Base-by-base conservation (phyloP, 1,284 basidiomycete species). In the Cryptococcus sp. region DNA sequence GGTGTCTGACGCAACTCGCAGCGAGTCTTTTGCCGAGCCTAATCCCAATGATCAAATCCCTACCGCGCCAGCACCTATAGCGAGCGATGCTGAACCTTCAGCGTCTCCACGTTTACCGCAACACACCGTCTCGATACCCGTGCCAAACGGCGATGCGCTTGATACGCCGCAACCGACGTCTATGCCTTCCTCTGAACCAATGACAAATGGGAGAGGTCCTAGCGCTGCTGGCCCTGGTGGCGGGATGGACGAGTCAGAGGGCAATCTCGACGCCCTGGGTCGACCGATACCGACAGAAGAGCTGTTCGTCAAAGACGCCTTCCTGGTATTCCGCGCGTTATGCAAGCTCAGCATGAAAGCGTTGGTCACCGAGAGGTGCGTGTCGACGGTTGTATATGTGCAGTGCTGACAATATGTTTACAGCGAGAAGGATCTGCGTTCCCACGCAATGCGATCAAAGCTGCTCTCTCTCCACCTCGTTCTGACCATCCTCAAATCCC, bases 341-440 rank as follows among this genome's bases (percentile, higher is more conserved):
- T 97, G 94, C 82, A 97, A 97, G 77, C 81, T 97, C 63, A 93
- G 92, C n/a, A 96, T 97, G 93, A 97, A 96, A 76, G 89, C 93
- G 17, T 81, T 98, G 46, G 90, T 91, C 62, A 87, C 85, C 4
- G 94, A 98, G 76, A 94, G 90, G 93, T 92, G 57, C 62, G 84
- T 67, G n/a, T 11, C 20, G n/a, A 38, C n/a, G 27, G 39, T 47
- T n/a, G 22, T 16, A 17, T 23, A 52, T 13, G 8, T 49, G 23
- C 25, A n/a, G 6, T 50, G 35, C 48, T 64, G 48, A 56, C 54
- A 35, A 20, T 47, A 7, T 22, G 46, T 3, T 31, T 11, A 19
- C 67, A 95, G 91, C 70, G 94, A 97, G 78, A 87, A 90, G 22
- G 94, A 97, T 77, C 80, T 92, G 50, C 93, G 89, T 70, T 96